A percentile compares a stretch with the other conserved stretches of the same genome.
Evolutionary conservation across 2,329 filamentous ascomycete genomes (phyloP).

Genomic region (Myrmaecium sp.): DNA sequence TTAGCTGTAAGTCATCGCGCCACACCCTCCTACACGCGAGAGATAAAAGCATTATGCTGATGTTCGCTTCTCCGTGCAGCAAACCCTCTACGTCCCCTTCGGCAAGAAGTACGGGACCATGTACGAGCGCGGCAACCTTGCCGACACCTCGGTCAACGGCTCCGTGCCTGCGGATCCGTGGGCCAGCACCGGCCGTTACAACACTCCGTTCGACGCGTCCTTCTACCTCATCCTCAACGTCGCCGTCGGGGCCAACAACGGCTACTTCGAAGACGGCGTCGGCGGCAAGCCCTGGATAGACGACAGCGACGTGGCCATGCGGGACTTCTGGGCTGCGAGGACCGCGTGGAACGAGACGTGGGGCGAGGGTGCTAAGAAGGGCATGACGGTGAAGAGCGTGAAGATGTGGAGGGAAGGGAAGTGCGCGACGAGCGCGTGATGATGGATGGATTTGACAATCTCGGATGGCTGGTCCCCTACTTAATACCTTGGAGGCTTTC

Average conservation of each 20-base stretch:
- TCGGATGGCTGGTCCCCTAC: too few relatives aligned
- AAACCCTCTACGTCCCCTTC: constrained; percentile 5
- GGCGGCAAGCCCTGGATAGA: constrained; percentile 5
- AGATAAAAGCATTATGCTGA: constrained; percentile 7
- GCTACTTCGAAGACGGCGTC: constrained; percentile 5
- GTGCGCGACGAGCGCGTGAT: not conserved
- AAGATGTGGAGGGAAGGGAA: constrained; percentile 8
- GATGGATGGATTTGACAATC: too few relatives aligned
- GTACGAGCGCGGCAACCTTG: constrained; percentile 23
- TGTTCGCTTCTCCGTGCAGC: constrained; percentile 5
- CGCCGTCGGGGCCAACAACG: constrained; percentile 11
- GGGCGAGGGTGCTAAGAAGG: constrained; percentile 6
- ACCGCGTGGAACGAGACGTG: constrained; percentile 4
- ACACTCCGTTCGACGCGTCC: constrained; percentile 24
- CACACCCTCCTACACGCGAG: not conserved
- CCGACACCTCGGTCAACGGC: constrained; percentile 15
- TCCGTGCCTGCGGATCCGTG: constrained; percentile 21
- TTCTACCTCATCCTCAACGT: constrained; percentile 26
- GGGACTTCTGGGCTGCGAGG: constrained; percentile 5
- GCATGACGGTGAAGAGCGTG: constrained; percentile 8
- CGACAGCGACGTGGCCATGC: constrained; percentile 2
- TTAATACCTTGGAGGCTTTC: too few relatives aligned
- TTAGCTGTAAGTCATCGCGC: constrained; percentile 12
- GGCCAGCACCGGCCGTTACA: constrained; percentile 15
- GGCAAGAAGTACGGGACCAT: constrained; percentile 14